Evolutionary conservation across 169 alveolate genomes (phyloP).

Genomic region (Besnoitia besnoiti): DNA sequence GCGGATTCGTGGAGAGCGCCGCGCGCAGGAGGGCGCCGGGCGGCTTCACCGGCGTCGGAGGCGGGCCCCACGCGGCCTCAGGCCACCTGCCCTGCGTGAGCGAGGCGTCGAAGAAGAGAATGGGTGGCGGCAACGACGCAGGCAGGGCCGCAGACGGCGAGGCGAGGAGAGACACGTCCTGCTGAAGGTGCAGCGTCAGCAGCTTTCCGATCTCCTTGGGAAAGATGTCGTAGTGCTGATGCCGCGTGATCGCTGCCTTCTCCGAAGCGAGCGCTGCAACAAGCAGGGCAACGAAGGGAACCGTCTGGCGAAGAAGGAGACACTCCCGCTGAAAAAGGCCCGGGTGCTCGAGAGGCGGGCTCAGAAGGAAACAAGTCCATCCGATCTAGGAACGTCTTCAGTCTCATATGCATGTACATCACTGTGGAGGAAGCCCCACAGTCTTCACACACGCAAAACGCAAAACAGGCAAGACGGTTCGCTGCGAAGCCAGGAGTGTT

Average conservation of each 20-base stretch:
- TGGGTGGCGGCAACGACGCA: not conserved
- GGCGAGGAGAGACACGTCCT: not conserved
- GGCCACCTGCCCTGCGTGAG: constrained; percentile 50
- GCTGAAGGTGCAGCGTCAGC: not conserved
- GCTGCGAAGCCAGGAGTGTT: too few relatives aligned
- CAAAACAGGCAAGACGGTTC: too few relatives aligned
- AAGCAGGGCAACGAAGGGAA: not conserved
- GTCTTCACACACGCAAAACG: too few relatives aligned
- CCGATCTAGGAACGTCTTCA: too few relatives aligned
- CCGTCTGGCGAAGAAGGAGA: not conserved
- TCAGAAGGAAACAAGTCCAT: too few relatives aligned
- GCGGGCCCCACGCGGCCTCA: constrained; percentile 27
- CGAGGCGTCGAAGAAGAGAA: not conserved
- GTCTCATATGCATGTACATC: too few relatives aligned
- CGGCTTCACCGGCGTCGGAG: not conserved
- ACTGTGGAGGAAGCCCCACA: too few relatives aligned
- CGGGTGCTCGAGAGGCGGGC: too few relatives aligned
- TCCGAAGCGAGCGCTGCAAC: not conserved
- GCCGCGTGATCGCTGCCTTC: not conserved
- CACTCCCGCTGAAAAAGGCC: not conserved
- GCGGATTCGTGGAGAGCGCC: not conserved
- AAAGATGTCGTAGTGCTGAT: constrained; percentile 43
- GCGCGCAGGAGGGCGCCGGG: constrained; percentile 45
- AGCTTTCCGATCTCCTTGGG: constrained; percentile 25
- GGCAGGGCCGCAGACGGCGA: not conserved